Evolutionary conservation across 495 filamentous ascomycete species (phyloP), one percentile per base, ranked within the genome.

Genomic region (Achaetomiella virescens): DNA sequence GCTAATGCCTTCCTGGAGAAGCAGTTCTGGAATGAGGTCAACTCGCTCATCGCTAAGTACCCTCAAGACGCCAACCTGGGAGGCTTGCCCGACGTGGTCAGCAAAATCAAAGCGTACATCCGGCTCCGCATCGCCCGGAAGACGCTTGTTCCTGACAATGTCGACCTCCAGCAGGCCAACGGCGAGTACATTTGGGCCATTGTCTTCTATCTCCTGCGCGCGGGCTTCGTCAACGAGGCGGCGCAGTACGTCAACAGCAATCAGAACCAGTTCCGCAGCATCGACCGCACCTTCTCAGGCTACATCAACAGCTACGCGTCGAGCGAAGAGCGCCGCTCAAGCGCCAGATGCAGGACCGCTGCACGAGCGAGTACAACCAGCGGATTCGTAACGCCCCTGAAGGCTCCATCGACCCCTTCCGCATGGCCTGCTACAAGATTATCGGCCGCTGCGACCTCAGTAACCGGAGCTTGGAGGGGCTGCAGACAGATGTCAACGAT

Each of bases 341-440:
- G 25, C 77, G 85, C 38, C 84, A 89, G 41, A 69, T 95, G 55
- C 90, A 92, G 61, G 85, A 89, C 58, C 86, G 87, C 37, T 95
- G 96, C 69, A 88, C 85, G 59, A 85, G 83, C 50, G 91, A 96
- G 65, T 97, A 95, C 70, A 88, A 88, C 57, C 87, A 91, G 61
- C 85, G 90, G 40, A 74, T 81, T 18, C 83, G 88, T 43, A 89
- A 91, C 65, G 88, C 89, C 10, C 88, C 89, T 11, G 89, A 95
- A 51, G 85, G 90, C 56, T 85, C 87, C 14, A 82, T 92, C 59
- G 92, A 99, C 74, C 95, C 93, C 36, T 99, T 93, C 72, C 84
- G 91, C 41, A 90, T 95, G 82, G 91, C 91, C 15, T 96, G 95
- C 69, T 97, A 97, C 79, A 97, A 97, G 72, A 83, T 99, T 52